These are phyloP conservation scores for Lodderomyces metapsilosis DNA, from an alignment of 1,139 yeast species.

Conservation along the genomic window DNA sequence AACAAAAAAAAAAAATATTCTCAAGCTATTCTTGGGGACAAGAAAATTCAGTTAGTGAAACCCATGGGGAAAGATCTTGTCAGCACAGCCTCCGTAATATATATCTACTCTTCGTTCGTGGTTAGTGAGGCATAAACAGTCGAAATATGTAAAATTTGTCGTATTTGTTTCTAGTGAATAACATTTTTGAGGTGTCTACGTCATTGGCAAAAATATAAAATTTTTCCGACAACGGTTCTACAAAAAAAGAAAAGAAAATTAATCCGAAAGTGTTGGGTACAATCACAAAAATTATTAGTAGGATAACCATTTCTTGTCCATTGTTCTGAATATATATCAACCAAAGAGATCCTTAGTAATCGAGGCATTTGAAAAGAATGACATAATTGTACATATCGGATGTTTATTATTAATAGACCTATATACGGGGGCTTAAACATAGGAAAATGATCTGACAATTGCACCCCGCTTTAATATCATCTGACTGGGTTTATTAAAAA, in stretches of 20 bases:
- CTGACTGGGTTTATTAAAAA: too few relatives aligned
- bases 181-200: too few relatives aligned
- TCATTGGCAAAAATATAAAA: neutral
- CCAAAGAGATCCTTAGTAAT: neutral
- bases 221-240: neutral
- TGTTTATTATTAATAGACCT: neutral
- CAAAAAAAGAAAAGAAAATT: neutral
- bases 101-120: neutral
- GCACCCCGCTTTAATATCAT: neutral
- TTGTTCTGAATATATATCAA: neutral
- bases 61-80: neutral
- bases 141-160: neutral
- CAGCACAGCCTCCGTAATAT: too few relatives aligned
- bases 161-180: too few relatives aligned
- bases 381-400: conserved; percentile 1
- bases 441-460: neutral
- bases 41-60: too few relatives aligned
- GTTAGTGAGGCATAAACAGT: neutral
- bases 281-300: too few relatives aligned
- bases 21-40: too few relatives aligned
- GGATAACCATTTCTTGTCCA: neutral
- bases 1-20: too few relatives aligned
- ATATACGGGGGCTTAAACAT: neutral
- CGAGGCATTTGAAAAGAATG: neutral
- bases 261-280: neutral